Percentiles rank a stretch among this genome's conserved stretches.
These are phyloP conservation scores for Botryobasidium botryosum DNA, from an alignment of 768 basidiomycete species.

Conservation along the genomic window DNA sequence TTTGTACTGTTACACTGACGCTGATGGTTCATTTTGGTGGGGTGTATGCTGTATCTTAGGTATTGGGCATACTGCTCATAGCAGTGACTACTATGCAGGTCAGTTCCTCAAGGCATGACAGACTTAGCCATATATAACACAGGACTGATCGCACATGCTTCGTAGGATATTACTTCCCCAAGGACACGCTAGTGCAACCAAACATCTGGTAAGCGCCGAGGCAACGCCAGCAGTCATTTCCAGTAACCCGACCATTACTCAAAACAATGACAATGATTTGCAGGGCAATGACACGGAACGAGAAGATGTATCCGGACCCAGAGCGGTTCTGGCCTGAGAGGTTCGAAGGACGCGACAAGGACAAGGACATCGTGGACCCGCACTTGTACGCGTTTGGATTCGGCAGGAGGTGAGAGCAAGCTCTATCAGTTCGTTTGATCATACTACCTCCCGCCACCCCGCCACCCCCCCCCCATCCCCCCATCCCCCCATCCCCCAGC, in stretches of 20 bases:
- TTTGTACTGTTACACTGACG: constrained; percentile 7
- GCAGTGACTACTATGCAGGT: no score
- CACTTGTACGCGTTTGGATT: neutral
- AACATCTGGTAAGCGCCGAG: neutral
- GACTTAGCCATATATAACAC: no score
- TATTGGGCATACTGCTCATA: neutral
- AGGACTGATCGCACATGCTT: neutral
- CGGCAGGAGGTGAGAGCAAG: constrained; percentile 3
- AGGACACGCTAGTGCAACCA: neutral
- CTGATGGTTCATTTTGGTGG: constrained; percentile 12
- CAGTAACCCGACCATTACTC: neutral
- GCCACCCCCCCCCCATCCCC: no score
- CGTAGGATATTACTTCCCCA: neutral
- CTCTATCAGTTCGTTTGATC: no score
- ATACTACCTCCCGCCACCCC: neutral
- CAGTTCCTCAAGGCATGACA: no score
- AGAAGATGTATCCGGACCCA: constrained; percentile 2
- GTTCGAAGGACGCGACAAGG: neutral
- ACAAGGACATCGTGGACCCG: neutral
- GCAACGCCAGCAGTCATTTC: neutral
- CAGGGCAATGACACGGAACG: constrained; percentile 4
- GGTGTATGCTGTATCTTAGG: neutral
- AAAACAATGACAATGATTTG: no score
- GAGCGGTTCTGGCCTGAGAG: constrained; percentile 4
- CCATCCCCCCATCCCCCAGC: no score